These are phyloP conservation scores for Fusarium sp. DNA, from an alignment of 2,329 filamentous ascomycete genomes.

Conservation along the genomic window DNA sequence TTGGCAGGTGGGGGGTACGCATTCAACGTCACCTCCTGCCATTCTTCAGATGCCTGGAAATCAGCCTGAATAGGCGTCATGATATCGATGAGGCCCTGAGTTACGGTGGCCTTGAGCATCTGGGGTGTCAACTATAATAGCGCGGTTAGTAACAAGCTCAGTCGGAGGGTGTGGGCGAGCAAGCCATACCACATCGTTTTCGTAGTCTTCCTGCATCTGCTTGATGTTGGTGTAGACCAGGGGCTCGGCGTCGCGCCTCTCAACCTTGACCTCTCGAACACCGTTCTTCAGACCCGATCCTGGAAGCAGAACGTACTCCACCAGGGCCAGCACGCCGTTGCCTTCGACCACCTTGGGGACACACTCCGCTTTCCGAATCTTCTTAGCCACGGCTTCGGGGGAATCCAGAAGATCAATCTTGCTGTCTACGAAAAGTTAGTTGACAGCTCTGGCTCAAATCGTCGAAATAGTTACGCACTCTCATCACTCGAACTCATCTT, in stretches of 20 bases:
- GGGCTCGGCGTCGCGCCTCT: conserved; percentile 73
- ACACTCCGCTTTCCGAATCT: conserved; percentile 84
- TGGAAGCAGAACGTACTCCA: conserved; percentile 86
- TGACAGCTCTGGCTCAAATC: not conserved
- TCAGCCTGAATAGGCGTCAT: conserved; percentile 79
- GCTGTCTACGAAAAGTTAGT: conserved; percentile 60
- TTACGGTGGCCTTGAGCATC: conserved; percentile 83
- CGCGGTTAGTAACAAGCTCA: not conserved
- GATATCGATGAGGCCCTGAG: conserved; percentile 74
- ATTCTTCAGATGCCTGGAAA: conserved; percentile 75
- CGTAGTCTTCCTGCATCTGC: conserved; percentile 80
- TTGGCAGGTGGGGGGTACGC: conserved; percentile 80
- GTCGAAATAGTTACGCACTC: conserved; percentile 51
- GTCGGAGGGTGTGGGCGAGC: no score
- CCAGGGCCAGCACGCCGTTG: conserved; percentile 86
- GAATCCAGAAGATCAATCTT: conserved; percentile 94
- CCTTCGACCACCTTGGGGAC: conserved; percentile 78
- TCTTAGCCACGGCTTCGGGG: conserved; percentile 76
- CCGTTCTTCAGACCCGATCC: conserved; percentile 68
- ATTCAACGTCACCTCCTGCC: conserved; percentile 72
- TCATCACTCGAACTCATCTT: conserved; percentile 86
- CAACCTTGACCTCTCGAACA: conserved; percentile 70
- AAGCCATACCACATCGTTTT: conserved; percentile 72
- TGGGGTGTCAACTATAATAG: conserved; percentile 74
- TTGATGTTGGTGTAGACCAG: conserved; percentile 80